A percentile compares a stretch with the other conserved stretches of the same genome.
phyloP scores from a whole-genome alignment of 352 stramenopile genomes.

The Thraustochytrium striatum region DNA sequence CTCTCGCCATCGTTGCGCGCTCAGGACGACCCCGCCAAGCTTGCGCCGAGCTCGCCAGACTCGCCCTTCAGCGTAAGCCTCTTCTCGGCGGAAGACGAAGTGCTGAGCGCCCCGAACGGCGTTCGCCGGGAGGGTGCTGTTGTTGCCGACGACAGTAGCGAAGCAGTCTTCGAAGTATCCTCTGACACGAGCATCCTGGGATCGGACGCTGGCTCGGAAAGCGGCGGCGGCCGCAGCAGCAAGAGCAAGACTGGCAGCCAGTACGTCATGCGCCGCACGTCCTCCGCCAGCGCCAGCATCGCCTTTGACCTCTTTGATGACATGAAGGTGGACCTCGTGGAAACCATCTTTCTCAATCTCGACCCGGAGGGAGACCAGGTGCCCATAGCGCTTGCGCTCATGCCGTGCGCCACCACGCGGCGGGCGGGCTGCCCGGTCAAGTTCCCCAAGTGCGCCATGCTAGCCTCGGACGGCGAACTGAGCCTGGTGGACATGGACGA shows the following conservation, averaged over 20 bases:
- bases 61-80: no score
- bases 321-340: neutral
- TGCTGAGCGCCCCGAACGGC: no score
- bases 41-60: no score
- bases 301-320: neutral
- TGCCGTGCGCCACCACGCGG: constrained; percentile 23
- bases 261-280: constrained; percentile 12
- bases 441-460: constrained; percentile 42
- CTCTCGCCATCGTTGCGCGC: no score
- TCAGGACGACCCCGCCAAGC: no score
- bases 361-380: neutral
- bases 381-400: neutral
- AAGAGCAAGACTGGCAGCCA: neutral
- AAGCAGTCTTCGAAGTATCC: no score
- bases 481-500: constrained; percentile 46
- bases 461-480: constrained; percentile 7
- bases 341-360: neutral
- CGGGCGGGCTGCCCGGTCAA: constrained; percentile 15
- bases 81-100: no score
- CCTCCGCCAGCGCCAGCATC: neutral
- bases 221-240: no score
- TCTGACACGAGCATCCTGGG: no score
- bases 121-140: no score
- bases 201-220: no score
- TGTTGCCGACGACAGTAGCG: no score